Evolutionary conservation across 129 eudicot species (phyloP).

Genomic region (Chrysanthemum lavandulifolium): DNA sequence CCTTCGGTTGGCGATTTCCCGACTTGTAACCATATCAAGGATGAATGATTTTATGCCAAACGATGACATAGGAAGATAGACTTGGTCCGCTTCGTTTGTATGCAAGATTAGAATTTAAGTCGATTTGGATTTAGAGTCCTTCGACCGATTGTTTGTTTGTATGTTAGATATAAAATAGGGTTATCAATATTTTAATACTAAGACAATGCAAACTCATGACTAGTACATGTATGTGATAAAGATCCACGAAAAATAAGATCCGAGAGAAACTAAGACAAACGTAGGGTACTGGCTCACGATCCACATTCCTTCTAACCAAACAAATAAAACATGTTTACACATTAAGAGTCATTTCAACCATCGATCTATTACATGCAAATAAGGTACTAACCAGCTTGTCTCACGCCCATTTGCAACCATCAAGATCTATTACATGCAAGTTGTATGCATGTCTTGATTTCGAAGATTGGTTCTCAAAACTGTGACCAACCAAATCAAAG

Average conservation of each 20-base stretch:
- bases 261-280: constrained; percentile 31
- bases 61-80: too few species aligned
- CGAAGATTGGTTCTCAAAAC: constrained; percentile 87
- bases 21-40: too few species aligned
- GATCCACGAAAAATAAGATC: constrained; percentile 6
- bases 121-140: too few species aligned
- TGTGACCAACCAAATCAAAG: constrained; percentile 28
- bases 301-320: constrained; percentile 79
- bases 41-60: too few species aligned
- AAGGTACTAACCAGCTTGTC: constrained; percentile 75
- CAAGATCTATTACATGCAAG: constrained; percentile 86
- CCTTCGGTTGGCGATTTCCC: too few species aligned
- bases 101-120: too few species aligned
- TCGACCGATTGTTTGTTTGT: too few species aligned
- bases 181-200: too few species aligned
- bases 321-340: constrained; percentile 23
- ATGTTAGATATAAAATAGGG: too few species aligned
- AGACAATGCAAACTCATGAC: not conserved
- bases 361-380: not conserved
- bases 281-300: constrained; percentile 81
- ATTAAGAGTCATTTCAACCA: not conserved
- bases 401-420: constrained; percentile 84
- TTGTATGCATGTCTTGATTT: constrained; percentile 95
- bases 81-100: too few species aligned
- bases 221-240: too few species aligned